Evolutionary conservation across 1,284 basidiomycete genomes (phyloP).

Genomic region (Trichosporon sp.): DNA sequence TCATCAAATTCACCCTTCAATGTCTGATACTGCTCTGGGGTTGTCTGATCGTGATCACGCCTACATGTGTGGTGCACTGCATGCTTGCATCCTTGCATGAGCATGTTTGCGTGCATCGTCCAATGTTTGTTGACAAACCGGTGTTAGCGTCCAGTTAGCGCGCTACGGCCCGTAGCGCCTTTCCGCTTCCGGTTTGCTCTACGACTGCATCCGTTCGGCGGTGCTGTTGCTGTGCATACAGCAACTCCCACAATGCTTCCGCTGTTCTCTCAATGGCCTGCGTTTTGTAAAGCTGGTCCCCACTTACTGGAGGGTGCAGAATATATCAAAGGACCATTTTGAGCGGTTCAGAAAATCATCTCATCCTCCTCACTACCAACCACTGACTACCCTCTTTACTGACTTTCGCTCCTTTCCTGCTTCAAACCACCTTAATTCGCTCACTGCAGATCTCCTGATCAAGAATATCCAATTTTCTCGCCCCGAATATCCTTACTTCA

Average conservation of each 20-base stretch:
- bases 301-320: background rate
- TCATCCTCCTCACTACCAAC: background rate
- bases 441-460: background rate
- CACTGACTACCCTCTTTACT: background rate
- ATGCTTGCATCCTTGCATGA: too few relatives aligned
- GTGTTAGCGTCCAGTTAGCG: too few relatives aligned
- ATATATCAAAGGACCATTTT: background rate
- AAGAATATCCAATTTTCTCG: background rate
- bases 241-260: background rate
- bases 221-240: background rate
- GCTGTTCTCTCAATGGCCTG: background rate
- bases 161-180: too few relatives aligned
- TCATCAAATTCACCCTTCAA: too few relatives aligned
- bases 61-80: too few relatives aligned
- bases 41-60: too few relatives aligned
- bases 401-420: background rate
- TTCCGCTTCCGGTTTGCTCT: too few relatives aligned
- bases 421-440: background rate
- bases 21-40: too few relatives aligned
- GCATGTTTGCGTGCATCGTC: too few relatives aligned
- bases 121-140: too few relatives aligned
- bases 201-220: background rate
- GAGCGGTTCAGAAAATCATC: background rate
- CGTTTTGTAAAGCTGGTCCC: background rate
- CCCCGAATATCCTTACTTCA: background rate